Base-by-base conservation (phyloP, 2,329 filamentous ascomycete species). In the Phaeosphaeriaceae sp. region DNA sequence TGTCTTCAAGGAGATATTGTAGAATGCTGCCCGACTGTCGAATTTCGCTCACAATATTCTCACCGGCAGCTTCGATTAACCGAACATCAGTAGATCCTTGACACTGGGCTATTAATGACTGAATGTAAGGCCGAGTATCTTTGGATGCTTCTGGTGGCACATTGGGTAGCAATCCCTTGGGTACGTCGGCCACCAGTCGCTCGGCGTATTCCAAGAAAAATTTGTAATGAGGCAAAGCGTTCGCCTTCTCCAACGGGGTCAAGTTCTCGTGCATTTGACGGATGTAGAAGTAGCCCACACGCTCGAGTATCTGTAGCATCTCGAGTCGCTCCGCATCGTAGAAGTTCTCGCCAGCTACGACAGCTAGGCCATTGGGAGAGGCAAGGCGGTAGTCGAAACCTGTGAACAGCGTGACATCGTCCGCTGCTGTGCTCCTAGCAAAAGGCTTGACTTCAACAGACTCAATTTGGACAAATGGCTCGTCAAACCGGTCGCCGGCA, bases 381-480 rank as follows among this genome's bases (percentile, higher is more conserved):
- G 46, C 46, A 28, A 46, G 12, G 12, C 32, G 15, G n/a, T 26
- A 54, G 8, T 47, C 33, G 12, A 35, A 44, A n/a, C 20, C 20
- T 3, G 50, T 33, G 38, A 54, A 59, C 5, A 59, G 32, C 2
- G 30, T 26, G 17, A 17, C 28, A 23, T 60, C 56, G 41, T 57
- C 49, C 3, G 38, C 47, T 5, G 42, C 42, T 12, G 39, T 43
- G 15, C 41, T 37, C 6, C 33, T 38, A 11, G 54, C 36, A 29
- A 60, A 49, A 6, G 56, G 53, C 17, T 38, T 50, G 15, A 57
- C 15, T 13, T 36, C 30, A 2, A 55, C 18, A 32, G 23, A 49
- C 26, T 60, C 54, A n/a, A 60, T 44, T 37, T 56, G 50, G 17
- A 59, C 35, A 33, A 46, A 55, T 21, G 29, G 43, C 23, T 38